Base-by-base conservation (phyloP, 805 yeast genomes). In the Candida railenensis region DNA sequence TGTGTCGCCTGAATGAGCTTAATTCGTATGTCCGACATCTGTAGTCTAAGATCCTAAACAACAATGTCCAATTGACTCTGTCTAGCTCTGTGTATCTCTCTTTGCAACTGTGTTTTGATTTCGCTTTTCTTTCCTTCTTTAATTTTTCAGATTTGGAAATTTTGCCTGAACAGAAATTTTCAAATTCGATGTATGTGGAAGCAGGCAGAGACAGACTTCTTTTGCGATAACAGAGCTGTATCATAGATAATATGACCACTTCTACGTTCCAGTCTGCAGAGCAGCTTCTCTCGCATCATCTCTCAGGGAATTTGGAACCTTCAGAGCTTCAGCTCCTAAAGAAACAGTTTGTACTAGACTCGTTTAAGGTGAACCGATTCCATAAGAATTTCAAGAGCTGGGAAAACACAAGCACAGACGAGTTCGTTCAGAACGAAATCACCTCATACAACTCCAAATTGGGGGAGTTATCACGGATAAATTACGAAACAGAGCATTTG, bases 281-380 rank as follows among this genome's bases (percentile, higher is more conserved):
- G 22, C 42, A 44, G 3, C 40, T 57, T 30, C 44, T 53, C 20
- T 22, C 43, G 16, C 36, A 33, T 33, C 39, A 36, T 22, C 21
- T 36, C 5, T 20, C 22, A 16, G 19, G 22, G 21, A 15, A 16
- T 12, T 16, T 19, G 8, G 15, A 33, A 14, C 4, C 39, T 5
- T 4, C 20, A 9, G 39, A 36, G 21, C 39, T 36, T 14, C 21
- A 15, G 21, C 22, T 18, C 22, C 22, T 36, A 18, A 36, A 54
- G 41, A 58, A 53, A 46, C 48, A 55, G 34, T 57, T 55, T 36
- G 52, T 69, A 2, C 51, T 70, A 15, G 76, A 69, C 45, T 69
- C 76, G 20, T 67, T 66, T 48, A 44, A 57, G 20, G 60, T 67
- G 37, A 68, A 58, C 49, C 59, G 57, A 47, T 56, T 64, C 40